Percentiles rank a stretch among this genome's conserved stretches.
Conservation (phyloP, 495 filamentous ascomycete genomes). For the Pyronema domesticum region DNA sequence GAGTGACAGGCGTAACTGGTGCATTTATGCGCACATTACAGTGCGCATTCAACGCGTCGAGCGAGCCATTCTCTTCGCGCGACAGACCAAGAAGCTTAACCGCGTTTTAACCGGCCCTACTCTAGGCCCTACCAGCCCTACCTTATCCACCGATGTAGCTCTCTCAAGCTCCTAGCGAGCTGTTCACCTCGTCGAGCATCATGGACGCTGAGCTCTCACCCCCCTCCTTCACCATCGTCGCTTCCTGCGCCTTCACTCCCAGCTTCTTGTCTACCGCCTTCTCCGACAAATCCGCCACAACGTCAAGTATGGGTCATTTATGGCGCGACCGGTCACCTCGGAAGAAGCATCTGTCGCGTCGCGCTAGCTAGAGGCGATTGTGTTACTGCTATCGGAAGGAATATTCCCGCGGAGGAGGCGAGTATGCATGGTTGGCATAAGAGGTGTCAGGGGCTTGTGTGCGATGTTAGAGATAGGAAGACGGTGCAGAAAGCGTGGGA, state of each 20-base stretch:
- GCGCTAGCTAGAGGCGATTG: slow-evolving; percentile 66
- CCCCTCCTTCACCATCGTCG: slow-evolving; percentile 11
- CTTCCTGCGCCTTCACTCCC: slow-evolving; percentile 34
- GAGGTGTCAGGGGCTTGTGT: slow-evolving; percentile 62
- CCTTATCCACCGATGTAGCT: not conserved
- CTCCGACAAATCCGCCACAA: slow-evolving; percentile 50
- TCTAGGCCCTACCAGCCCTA: not conserved
- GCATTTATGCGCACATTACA: no score
- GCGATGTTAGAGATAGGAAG: slow-evolving; percentile 69
- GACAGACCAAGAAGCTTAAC: no score
- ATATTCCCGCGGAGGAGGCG: slow-evolving; percentile 53
- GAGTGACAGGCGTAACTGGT: no score
- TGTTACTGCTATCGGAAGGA: slow-evolving; percentile 75
- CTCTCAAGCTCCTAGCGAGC: no score
- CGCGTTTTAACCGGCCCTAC: not conserved
- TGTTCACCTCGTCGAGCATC: not conserved
- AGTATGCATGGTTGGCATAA: slow-evolving; percentile 49
- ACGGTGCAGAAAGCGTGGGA: slow-evolving; percentile 59
- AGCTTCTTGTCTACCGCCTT: slow-evolving; percentile 60
- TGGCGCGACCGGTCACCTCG: slow-evolving; percentile 90
- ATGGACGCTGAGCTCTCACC: not conserved
- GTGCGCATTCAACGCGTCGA: no score
- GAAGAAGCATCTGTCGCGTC: slow-evolving; percentile 68
- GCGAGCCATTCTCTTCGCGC: no score
- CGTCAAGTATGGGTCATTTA: slow-evolving; percentile 84